Percentiles rank a stretch among this genome's conserved stretches.
phyloP scores from a whole-genome alignment of 1,139 yeast species.

The Hyphopichia buzzinii region DNA sequence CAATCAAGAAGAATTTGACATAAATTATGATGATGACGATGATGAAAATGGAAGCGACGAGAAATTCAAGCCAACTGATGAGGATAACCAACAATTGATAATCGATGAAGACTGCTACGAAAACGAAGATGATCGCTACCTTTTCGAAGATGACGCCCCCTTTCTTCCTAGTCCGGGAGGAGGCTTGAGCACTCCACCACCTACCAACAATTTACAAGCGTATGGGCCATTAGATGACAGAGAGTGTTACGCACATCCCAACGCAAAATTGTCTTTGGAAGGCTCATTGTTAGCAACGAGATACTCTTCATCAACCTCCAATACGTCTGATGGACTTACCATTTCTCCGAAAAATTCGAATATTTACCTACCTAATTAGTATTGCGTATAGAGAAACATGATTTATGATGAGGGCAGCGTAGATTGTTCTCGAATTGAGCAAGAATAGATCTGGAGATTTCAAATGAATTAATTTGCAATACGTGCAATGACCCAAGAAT shows the following conservation, averaged over 20 bases:
- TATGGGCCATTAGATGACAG: slow-evolving; percentile 29
- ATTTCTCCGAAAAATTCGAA: slow-evolving; percentile 5
- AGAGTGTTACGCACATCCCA: slow-evolving; percentile 41
- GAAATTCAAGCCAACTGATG: slow-evolving; percentile 4
- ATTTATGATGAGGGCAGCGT: too few species aligned
- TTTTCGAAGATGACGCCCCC: slow-evolving; percentile 16
- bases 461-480: too few species aligned
- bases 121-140: background rate
- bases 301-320: slow-evolving; percentile 9
- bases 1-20: slow-evolving; percentile 24
- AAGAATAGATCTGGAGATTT: too few species aligned
- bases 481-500: too few species aligned
- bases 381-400: too few species aligned
- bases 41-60: slow-evolving; percentile 10
- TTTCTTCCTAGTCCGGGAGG: slow-evolving; percentile 26
- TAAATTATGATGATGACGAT: slow-evolving; percentile 25
- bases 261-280: slow-evolving; percentile 30
- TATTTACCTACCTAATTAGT: background rate
- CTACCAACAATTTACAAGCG: slow-evolving; percentile 14
- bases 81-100: background rate
- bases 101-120: background rate
- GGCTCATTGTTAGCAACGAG: slow-evolving; percentile 8
- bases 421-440: too few species aligned
- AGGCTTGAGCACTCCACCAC: slow-evolving; percentile 31
- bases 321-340: slow-evolving; percentile 7